Percentiles rank a stretch among this genome's conserved stretches.
Conservation (phyloP, 2,329 filamentous ascomycete species). For the Hypocreales sp. region DNA sequence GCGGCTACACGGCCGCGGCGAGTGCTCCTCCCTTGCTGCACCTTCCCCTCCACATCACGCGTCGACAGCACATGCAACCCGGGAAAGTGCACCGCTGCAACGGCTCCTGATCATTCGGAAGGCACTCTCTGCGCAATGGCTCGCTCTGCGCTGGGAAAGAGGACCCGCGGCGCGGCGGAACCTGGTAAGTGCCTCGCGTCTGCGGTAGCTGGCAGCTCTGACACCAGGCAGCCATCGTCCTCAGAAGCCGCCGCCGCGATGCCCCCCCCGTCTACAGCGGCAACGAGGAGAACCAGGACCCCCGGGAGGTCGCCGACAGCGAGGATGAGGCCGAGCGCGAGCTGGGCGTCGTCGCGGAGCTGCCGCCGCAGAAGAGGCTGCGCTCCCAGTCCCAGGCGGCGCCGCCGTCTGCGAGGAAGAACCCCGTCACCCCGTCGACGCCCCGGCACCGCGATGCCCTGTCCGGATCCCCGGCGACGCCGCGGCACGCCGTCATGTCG, state of each 20-base stretch:
- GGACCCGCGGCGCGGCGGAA: constrained; percentile 13
- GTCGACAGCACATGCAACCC: no score
- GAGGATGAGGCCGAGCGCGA: constrained; percentile 27
- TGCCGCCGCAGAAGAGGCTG: constrained; percentile 10
- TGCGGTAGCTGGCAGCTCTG: no score
- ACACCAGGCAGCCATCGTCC: no score
- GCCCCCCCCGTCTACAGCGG: no score
- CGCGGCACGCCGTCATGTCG: constrained; percentile 69
- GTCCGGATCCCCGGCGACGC: constrained; percentile 57
- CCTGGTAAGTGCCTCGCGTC: constrained; percentile 15
- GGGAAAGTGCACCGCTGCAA: no score
- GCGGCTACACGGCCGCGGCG: constrained; percentile 1
- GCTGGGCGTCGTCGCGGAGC: constrained; percentile 22
- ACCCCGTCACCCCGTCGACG: constrained; percentile 53
- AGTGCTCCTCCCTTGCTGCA: constrained; percentile 2
- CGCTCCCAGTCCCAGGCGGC: constrained; percentile 13
- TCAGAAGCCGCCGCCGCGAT: no score
- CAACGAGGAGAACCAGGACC: constrained; percentile 52
- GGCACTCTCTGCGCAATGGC: constrained; percentile 14
- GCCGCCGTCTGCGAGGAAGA: constrained; percentile 18
- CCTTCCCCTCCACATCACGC: neutral
- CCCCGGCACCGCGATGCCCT: constrained; percentile 69
- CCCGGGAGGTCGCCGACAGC: constrained; percentile 15
- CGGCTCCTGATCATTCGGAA: no score
- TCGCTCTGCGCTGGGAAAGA: constrained; percentile 18